Percentiles rank a stretch among this genome's conserved stretches.
phyloP scores from a whole-genome alignment of 2,329 filamentous ascomycete species.

The Sclerotinia sclerotiorum region DNA sequence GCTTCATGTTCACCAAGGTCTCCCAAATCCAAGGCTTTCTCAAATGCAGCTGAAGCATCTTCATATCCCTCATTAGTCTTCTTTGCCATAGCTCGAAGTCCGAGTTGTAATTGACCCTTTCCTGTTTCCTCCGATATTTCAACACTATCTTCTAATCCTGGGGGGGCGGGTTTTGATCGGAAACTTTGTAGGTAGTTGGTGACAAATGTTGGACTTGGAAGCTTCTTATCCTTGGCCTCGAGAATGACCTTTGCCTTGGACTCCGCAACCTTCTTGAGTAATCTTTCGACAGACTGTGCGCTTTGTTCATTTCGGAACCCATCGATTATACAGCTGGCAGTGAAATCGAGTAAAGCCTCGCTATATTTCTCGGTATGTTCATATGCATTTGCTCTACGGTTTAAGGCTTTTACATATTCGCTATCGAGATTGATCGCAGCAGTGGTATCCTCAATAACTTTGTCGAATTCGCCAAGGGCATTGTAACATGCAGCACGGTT shows the following conservation, averaged over 20 bases:
- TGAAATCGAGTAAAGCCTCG: conserved; percentile 95
- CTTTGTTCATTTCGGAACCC: conserved; percentile 90
- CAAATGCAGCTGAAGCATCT: conserved; percentile 81
- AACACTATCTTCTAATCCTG: conserved; percentile 76
- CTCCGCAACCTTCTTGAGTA: conserved; percentile 96
- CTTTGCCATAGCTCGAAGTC: conserved; percentile 75
- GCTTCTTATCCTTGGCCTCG: conserved; percentile 72
- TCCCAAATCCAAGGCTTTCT: conserved; percentile 79
- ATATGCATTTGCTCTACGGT: conserved; percentile 94
- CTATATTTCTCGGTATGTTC: conserved; percentile 89
- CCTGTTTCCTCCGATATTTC: conserved; percentile 77
- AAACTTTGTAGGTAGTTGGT: conserved; percentile 99
- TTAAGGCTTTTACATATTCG: conserved; percentile 96
- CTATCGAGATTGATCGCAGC: conserved; percentile 90
- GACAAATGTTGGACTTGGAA: conserved; percentile 94
- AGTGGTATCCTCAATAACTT: conserved; percentile 95
- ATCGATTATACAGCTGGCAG: conserved; percentile 98
- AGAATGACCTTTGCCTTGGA: conserved; percentile 90
- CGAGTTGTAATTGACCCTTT: conserved; percentile 81
- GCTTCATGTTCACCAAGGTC: conserved; percentile 82
- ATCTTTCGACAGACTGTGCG: conserved; percentile 83
- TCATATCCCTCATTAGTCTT: conserved; percentile 91
- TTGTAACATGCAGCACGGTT: conserved; percentile 98
- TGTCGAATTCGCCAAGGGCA: conserved; percentile 87
- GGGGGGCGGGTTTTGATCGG: conserved; percentile 76